These are phyloP conservation scores for Saccharomyces uvarum DNA, from an alignment of 1,139 yeast genomes.

Conservation along the genomic window DNA sequence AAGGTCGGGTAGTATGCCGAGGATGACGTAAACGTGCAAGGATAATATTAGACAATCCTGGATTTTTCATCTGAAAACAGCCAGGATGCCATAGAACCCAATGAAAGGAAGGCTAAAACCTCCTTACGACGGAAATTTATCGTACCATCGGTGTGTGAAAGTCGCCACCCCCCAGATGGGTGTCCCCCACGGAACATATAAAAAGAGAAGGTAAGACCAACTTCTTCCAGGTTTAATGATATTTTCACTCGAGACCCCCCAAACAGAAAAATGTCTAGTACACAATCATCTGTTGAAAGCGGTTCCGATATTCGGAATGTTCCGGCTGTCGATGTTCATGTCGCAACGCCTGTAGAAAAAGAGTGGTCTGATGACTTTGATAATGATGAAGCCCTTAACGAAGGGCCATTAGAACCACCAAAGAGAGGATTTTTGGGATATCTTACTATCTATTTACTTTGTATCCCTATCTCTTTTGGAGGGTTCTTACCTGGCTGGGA, in stretches of 20 bases:
- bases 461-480: neutral
- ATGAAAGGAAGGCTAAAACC: neutral
- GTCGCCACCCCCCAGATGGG: neutral
- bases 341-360: neutral
- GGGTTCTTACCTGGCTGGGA: conserved; percentile 44
- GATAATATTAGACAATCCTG: neutral
- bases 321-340: neutral
- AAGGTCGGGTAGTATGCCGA: neutral
- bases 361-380: neutral
- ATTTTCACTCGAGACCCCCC: neutral
- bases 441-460: neutral
- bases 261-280: neutral
- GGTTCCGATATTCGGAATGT: neutral
- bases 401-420: neutral
- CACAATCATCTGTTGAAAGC: neutral
- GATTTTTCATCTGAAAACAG: neutral
- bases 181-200: neutral
- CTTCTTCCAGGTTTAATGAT: neutral
- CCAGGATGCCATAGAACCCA: neutral
- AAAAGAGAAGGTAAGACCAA: neutral
- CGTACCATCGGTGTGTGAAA: neutral
- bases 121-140: neutral
- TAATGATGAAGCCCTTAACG: neutral
- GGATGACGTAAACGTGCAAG: neutral
- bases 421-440: neutral